Evolutionary conservation across 2,329 filamentous ascomycete genomes (phyloP).

Genomic region (Sporothrix variecibatus): DNA sequence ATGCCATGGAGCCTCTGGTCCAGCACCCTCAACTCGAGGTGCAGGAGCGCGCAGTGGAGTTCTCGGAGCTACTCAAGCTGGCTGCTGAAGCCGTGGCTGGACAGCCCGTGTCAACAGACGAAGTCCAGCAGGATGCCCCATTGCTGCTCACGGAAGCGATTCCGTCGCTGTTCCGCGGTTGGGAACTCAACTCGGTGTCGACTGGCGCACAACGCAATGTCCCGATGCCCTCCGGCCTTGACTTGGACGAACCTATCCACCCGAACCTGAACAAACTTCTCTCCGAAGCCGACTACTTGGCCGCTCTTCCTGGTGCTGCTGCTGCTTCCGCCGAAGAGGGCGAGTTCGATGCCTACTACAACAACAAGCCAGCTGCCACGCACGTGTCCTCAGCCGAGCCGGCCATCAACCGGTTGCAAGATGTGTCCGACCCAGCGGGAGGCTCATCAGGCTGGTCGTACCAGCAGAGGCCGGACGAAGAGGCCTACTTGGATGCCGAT

Average conservation of each 20-base stretch:
- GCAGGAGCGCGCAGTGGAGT: slow-evolving; percentile 91
- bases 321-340: slow-evolving; percentile 47
- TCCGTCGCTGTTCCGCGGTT: slow-evolving; percentile 79
- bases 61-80: slow-evolving; percentile 84
- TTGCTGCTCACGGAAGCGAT: slow-evolving; percentile 87
- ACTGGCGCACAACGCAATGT: slow-evolving; percentile 81
- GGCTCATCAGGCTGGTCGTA: slow-evolving; percentile 17
- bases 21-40: slow-evolving; percentile 88
- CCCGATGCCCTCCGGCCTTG: slow-evolving; percentile 71
- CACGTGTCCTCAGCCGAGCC: slow-evolving; percentile 56
- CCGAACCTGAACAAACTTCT: slow-evolving; percentile 69
- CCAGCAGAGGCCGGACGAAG: slow-evolving; percentile 47
- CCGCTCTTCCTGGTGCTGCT: slow-evolving; percentile 41
- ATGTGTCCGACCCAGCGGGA: slow-evolving; percentile 47
- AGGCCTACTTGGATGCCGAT: slow-evolving; percentile 70
- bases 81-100: slow-evolving; percentile 77
- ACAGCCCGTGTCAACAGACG: slow-evolving; percentile 60
- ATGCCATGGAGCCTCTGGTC: slow-evolving; percentile 76
- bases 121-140: slow-evolving; percentile 66
- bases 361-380: slow-evolving; percentile 55
- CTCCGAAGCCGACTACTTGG: slow-evolving; percentile 55
- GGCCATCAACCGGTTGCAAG: slow-evolving; percentile 56
- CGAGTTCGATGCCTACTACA: slow-evolving; percentile 69
- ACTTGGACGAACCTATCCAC: slow-evolving; percentile 82
- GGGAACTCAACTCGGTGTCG: slow-evolving; percentile 91